These are phyloP conservation scores for Thamnidium elegans DNA, from an alignment of 192 early-diverging fungal genomes.

Conservation along the genomic window DNA sequence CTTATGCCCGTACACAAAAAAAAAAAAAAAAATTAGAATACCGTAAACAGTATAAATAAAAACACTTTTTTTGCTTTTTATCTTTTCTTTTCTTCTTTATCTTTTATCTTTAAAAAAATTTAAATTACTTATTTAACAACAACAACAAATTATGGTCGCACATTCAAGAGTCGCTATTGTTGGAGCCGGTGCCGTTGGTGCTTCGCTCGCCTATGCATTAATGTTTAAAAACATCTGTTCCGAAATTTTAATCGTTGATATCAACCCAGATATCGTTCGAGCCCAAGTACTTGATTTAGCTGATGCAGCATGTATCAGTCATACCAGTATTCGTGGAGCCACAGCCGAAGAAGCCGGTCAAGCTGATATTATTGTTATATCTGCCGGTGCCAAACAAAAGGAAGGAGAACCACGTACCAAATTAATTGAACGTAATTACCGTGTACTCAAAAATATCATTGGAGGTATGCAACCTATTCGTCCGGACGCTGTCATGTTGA, in stretches of 20 bases:
- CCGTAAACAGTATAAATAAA: no score
- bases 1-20: no score
- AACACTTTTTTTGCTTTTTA: no score
- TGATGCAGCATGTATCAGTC: conserved; percentile 72
- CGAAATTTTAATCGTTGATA: conserved; percentile 71
- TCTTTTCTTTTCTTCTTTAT: no score
- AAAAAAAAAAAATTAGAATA: no score
- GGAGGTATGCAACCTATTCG: conserved; percentile 74
- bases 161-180: conserved; percentile 61
- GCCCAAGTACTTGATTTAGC: conserved; percentile 83
- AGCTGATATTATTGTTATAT: conserved; percentile 79
- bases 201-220: conserved; percentile 68
- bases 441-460: conserved; percentile 71
- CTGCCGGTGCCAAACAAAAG: conserved; percentile 82
- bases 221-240: conserved; percentile 66
- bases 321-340: conserved; percentile 57
- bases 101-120: no score
- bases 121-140: not conserved
- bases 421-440: conserved; percentile 78
- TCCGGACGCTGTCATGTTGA: conserved; percentile 61
- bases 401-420: conserved; percentile 69
- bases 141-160: conserved; percentile 13
- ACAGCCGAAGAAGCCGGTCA: conserved; percentile 73
- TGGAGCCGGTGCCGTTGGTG: conserved; percentile 77
- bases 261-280: conserved; percentile 59